A percentile compares a stretch with the other conserved stretches of the same genome.
These are phyloP conservation scores for Pterocarpus macrocarpus DNA, from an alignment of 306 rosid species.

Conservation along the genomic window DNA sequence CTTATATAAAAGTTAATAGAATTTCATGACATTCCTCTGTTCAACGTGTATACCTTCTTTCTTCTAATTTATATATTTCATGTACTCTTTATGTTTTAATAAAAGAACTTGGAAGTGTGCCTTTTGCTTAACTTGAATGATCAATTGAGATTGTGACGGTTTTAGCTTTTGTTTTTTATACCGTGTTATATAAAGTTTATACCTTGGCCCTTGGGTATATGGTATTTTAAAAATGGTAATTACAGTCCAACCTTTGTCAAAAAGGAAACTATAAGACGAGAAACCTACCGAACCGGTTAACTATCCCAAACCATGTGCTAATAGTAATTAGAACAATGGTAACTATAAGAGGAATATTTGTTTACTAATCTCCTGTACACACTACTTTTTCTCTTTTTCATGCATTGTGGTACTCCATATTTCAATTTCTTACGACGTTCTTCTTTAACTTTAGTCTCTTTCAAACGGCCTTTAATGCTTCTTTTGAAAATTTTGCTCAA, in stretches of 20 bases:
- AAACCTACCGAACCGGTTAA: constrained; percentile 7
- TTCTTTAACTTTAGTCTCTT: constrained; percentile 47
- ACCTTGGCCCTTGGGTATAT: not conserved
- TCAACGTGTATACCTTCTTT: too few relatives aligned
- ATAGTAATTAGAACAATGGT: constrained; percentile 18
- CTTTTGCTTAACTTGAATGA: not conserved
- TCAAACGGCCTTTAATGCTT: constrained; percentile 48
- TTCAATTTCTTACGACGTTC: constrained; percentile 67
- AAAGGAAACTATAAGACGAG: not conserved
- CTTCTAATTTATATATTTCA: not conserved
- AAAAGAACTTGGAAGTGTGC: not conserved
- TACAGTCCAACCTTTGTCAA: constrained; percentile 30
- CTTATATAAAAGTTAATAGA: not conserved
- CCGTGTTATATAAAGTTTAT: not conserved
- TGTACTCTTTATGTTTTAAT: not conserved
- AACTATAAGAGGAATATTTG: not conserved
- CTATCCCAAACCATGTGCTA: not conserved
- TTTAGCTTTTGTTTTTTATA: not conserved
- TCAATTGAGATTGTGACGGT: not conserved
- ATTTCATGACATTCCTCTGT: too few relatives aligned
- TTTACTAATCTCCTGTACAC: constrained; percentile 7
- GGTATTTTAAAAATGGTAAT: not conserved
- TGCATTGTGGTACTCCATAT: constrained; percentile 28
- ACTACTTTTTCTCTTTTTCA: constrained; percentile 42
- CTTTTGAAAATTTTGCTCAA: constrained; percentile 58